These are phyloP conservation scores for Gossypium sturtianum DNA, from an alignment of 345 rosid species.

Conservation along the genomic window DNA sequence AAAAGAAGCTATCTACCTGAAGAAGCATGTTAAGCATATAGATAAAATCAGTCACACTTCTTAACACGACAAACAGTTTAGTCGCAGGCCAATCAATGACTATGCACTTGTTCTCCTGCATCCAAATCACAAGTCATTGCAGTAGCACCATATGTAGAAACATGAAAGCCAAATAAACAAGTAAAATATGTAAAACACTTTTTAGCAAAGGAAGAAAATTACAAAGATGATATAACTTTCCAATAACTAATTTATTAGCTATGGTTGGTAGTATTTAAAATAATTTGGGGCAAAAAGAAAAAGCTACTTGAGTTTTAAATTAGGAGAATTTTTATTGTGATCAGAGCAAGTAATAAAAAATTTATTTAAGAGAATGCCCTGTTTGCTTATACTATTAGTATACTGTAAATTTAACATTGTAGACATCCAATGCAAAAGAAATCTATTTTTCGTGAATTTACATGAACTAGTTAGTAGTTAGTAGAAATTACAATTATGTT, in stretches of 20 bases:
- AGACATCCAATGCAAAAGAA: too few relatives aligned
- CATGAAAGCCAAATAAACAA: not conserved
- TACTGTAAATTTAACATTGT: not conserved
- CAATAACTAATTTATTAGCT: not conserved
- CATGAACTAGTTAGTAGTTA: not conserved
- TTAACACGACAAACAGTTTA: conserved; percentile 34
- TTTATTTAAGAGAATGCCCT: not conserved
- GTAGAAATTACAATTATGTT: not conserved
- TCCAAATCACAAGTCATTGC: not conserved
- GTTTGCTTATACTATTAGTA: not conserved
- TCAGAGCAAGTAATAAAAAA: not conserved
- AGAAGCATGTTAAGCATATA: conserved; percentile 69
- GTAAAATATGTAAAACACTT: not conserved
- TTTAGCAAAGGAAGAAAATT: not conserved
- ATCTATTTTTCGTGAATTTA: not conserved
- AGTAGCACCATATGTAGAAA: not conserved
- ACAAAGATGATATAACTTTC: not conserved
- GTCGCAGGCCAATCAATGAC: conserved; percentile 44
- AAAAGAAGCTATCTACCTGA: conserved; percentile 43
- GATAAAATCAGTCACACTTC: conserved; percentile 60
- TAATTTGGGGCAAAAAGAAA: not conserved
- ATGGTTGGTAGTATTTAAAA: not conserved
- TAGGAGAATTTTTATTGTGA: not conserved
- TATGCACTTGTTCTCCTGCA: conserved; percentile 58
- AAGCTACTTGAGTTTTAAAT: not conserved